Evolutionary conservation across 345 rosid species (phyloP).

Genomic region (Hypericum perforatum): DNA sequence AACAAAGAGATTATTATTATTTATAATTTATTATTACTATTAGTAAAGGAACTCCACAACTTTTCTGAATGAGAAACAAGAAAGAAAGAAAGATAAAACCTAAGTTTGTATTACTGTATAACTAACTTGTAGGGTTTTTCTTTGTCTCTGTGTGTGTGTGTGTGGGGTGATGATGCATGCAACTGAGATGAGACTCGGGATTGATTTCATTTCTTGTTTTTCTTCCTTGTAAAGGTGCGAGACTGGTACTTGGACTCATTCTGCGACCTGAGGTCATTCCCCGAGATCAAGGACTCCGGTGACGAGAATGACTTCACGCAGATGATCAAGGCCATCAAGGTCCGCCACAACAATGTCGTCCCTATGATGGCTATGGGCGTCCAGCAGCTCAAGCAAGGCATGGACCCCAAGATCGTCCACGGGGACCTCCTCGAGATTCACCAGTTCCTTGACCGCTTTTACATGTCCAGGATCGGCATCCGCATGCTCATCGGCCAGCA

Average conservation of each 20-base stretch:
- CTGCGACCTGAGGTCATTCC: constrained; percentile 76
- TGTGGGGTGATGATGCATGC: too few species aligned
- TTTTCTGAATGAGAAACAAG: too few species aligned
- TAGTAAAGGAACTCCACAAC: too few species aligned
- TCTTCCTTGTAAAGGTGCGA: constrained; percentile 52
- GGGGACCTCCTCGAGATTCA: constrained; percentile 80
- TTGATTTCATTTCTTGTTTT: too few species aligned
- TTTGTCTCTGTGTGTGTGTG: too few species aligned
- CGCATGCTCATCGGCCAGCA: constrained; percentile 98
- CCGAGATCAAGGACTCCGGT: constrained; percentile 57
- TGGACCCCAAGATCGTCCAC: constrained; percentile 33
- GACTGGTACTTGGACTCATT: constrained; percentile 99
- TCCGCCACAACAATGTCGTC: constrained; percentile 94
- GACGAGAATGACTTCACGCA: constrained; percentile 79
- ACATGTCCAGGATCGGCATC: constrained; percentile 86
- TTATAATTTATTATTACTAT: too few species aligned
- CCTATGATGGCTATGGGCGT: constrained; percentile 97
- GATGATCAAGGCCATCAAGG: constrained; percentile 93
- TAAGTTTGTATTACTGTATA: too few species aligned
- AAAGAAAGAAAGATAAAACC: too few species aligned
- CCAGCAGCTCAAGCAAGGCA: constrained; percentile 82
- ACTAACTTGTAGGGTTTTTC: too few species aligned
- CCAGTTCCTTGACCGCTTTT: constrained; percentile 90
- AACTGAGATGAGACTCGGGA: too few species aligned
- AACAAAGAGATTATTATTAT: too few species aligned